A percentile compares a stretch with the other conserved stretches of the same genome.
Conservation (phyloP, 805 yeast species). For the Ogataea angusta region DNA sequence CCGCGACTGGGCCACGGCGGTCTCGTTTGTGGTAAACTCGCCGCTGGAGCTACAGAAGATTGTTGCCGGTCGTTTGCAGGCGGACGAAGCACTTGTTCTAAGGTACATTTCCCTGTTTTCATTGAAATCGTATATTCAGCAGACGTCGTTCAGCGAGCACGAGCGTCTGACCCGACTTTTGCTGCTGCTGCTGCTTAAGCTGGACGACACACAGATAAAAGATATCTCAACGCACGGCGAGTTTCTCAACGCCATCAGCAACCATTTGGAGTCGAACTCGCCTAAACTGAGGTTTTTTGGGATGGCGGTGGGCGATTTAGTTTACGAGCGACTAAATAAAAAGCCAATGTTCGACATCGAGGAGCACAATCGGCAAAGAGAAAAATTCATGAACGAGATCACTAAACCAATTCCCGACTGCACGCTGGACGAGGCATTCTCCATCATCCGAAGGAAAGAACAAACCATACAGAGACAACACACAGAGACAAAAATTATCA, state of each 20-base stretch:
- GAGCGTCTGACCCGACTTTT: conserved; percentile 46
- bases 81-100: not conserved
- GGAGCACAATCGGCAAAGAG: conserved; percentile 22
- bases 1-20: conserved; percentile 6
- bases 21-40: not conserved
- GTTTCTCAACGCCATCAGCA: conserved; percentile 52
- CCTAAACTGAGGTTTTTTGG: conserved; percentile 48
- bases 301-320: conserved; percentile 52
- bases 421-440: conserved; percentile 9
- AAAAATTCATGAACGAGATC: conserved; percentile 6
- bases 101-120: conserved; percentile 21
- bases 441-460: not conserved
- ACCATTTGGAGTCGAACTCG: conserved; percentile 50
- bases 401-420: not conserved
- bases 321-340: conserved; percentile 35
- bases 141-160: conserved; percentile 42
- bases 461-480: not conserved
- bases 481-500: not conserved
- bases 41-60: not conserved
- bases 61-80: not conserved
- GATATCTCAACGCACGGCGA: conserved; percentile 34
- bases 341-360: conserved; percentile 31
- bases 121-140: conserved; percentile 21
- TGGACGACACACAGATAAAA: conserved; percentile 23
- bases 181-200: conserved; percentile 33